Conservation (phyloP, 805 yeast genomes). For the Yamadazyma kitorensis region DNA sequence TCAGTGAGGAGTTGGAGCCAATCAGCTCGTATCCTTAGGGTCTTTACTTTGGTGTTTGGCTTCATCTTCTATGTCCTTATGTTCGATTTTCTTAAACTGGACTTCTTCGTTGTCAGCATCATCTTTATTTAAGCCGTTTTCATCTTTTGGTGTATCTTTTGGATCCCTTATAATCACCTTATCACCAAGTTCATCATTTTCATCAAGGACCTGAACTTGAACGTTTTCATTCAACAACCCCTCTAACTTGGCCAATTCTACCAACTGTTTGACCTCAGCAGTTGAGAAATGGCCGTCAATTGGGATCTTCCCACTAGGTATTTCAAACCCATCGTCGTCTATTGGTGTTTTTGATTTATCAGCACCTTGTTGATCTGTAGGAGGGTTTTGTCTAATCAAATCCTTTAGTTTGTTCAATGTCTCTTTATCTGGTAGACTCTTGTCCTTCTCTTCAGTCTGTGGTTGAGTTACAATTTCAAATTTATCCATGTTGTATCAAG, state of each 20-base stretch:
- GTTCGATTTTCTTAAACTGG: neutral
- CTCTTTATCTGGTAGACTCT: constrained; percentile 8
- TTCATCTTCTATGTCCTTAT: neutral
- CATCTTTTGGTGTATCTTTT: constrained; percentile 5
- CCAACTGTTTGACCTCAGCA: constrained; percentile 27
- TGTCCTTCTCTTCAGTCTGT: constrained; percentile 4
- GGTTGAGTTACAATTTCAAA: constrained; percentile 30
- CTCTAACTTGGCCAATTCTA: constrained; percentile 28
- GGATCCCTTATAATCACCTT: constrained; percentile 22
- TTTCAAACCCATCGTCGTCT: constrained; percentile 35
- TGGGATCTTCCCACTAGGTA: constrained; percentile 38
- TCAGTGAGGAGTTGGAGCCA: no score
- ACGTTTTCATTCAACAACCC: constrained; percentile 26
- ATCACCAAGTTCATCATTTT: constrained; percentile 26
- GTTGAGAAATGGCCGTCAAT: constrained; percentile 41
- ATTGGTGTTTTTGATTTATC: constrained; percentile 2
- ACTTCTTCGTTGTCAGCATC: constrained; percentile 3
- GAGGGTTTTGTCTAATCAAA: constrained; percentile 20
- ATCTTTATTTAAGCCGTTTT: constrained; percentile 4
- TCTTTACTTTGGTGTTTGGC: no score
- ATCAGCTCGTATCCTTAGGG: no score
- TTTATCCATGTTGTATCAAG: constrained; percentile 12
- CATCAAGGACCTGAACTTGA: constrained; percentile 22
- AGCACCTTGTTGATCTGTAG: constrained; percentile 2
- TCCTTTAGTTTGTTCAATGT: constrained; percentile 25